Conservation (phyloP, 2,329 filamentous ascomycete genomes). For the Paraphaeosphaeria sporulosa region DNA sequence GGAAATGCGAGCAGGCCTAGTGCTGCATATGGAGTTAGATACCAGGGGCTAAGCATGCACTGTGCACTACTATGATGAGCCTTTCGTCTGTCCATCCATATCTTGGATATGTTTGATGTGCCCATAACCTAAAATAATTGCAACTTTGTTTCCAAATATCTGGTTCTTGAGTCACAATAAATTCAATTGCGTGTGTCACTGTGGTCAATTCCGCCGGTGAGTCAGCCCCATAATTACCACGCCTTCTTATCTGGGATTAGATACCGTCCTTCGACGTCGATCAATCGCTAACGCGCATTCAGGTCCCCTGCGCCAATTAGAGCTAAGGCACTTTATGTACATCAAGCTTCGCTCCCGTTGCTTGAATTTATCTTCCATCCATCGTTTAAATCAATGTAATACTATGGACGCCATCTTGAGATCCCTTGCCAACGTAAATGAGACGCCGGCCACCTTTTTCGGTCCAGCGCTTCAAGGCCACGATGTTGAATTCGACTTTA, state of each 20-base stretch:
- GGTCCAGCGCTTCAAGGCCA: slow-evolving; percentile 10
- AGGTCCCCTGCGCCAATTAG: background rate
- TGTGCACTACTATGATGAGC: background rate
- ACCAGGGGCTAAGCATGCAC: background rate
- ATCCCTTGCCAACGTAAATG: background rate
- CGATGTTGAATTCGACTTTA: slow-evolving; percentile 14
- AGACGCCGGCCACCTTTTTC: slow-evolving; percentile 4
- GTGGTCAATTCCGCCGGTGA: background rate
- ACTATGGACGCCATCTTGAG: background rate
- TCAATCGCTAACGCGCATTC: background rate
- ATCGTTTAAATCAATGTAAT: background rate
- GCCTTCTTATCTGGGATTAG: background rate
- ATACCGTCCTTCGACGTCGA: background rate
- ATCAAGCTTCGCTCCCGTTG: background rate
- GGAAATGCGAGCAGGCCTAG: background rate
- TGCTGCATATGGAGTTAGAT: background rate
- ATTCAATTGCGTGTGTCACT: background rate
- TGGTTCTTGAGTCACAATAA: background rate
- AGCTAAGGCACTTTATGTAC: background rate
- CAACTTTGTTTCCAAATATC: no score
- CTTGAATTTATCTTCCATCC: background rate
- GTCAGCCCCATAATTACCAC: background rate
- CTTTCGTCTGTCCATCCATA: background rate
- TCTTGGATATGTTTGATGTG: background rate
- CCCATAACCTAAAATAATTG: no score